Conservation (phyloP, 129 eudicot genomes). For the Lonicera japonica region DNA sequence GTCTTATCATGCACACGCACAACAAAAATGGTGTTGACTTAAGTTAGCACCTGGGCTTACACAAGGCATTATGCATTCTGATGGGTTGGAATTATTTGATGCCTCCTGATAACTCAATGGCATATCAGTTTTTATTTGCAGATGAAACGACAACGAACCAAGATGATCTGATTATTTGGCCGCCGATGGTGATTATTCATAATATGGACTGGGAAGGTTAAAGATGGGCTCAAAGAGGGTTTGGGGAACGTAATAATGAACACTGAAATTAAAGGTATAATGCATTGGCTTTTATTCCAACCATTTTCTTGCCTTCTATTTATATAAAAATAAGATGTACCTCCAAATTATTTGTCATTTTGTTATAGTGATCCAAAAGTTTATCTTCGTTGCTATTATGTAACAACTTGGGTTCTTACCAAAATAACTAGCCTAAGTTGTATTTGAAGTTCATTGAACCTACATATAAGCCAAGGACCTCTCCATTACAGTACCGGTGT, state of each 20-base stretch:
- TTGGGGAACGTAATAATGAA: constrained; percentile 85
- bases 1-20: constrained; percentile 86
- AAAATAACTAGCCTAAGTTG: no score
- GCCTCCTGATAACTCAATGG: constrained; percentile 80
- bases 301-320: no score
- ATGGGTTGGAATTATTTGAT: constrained; percentile 83
- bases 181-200: constrained; percentile 79
- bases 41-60: constrained; percentile 77
- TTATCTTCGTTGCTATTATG: no score
- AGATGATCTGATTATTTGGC: constrained; percentile 85
- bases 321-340: no score
- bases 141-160: constrained; percentile 60
- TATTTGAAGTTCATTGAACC: no score
- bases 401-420: no score
- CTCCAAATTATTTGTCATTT: no score
- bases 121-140: constrained; percentile 67
- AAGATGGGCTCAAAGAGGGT: constrained; percentile 85
- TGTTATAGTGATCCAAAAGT: no score
- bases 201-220: constrained; percentile 67
- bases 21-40: constrained; percentile 54
- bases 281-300: no score
- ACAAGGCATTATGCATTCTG: constrained; percentile 85
- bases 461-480: no score
- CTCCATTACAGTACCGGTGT: no score
- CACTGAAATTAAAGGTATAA: constrained; percentile 69